Percentiles rank a stretch among this genome's conserved stretches.
Conservation (phyloP, 2,329 filamentous ascomycete genomes). For the Grosmannia huntii region DNA sequence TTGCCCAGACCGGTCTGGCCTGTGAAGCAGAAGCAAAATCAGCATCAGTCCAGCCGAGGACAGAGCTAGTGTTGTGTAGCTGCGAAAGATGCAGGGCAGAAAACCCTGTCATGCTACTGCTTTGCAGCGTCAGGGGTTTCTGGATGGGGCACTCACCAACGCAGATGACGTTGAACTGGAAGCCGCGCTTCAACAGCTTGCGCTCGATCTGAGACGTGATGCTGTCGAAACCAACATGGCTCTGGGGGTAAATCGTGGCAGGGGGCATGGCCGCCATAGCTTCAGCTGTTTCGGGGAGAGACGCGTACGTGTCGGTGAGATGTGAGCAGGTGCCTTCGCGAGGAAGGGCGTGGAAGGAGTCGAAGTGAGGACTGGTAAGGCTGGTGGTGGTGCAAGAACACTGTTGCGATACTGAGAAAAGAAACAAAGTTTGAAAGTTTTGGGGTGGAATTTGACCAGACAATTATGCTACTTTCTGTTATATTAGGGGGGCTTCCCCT, state of each 20-base stretch:
- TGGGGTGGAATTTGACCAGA: conserved; percentile 2
- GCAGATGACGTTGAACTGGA: conserved; percentile 96
- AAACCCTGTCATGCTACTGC: neutral
- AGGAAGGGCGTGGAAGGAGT: conserved; percentile 10
- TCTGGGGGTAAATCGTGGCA: conserved; percentile 73
- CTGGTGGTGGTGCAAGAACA: neutral
- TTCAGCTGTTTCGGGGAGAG: conserved; percentile 10
- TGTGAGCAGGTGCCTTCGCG: conserved; percentile 3
- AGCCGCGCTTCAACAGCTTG: conserved; percentile 98
- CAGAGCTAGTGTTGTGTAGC: neutral
- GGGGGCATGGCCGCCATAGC: conserved; percentile 52
- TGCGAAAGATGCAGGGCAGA: neutral
- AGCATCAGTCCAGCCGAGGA: neutral
- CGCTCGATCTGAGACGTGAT: conserved; percentile 99
- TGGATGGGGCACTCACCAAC: conserved; percentile 61
- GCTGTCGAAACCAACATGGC: conserved; percentile 99
- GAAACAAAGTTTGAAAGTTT: conserved; percentile 12
- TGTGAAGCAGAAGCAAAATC: conserved; percentile 23
- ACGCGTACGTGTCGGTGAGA: conserved; percentile 4
- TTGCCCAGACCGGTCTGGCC: conserved; percentile 98
- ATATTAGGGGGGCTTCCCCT: conserved; percentile 8
- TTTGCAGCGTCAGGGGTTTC: neutral
- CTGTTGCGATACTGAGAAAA: conserved; percentile 12
- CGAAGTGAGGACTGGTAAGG: neutral
- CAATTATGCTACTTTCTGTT: conserved; percentile 17